Base-by-base conservation (phyloP, 83 land plant species). In the Larix sibirica region DNA sequence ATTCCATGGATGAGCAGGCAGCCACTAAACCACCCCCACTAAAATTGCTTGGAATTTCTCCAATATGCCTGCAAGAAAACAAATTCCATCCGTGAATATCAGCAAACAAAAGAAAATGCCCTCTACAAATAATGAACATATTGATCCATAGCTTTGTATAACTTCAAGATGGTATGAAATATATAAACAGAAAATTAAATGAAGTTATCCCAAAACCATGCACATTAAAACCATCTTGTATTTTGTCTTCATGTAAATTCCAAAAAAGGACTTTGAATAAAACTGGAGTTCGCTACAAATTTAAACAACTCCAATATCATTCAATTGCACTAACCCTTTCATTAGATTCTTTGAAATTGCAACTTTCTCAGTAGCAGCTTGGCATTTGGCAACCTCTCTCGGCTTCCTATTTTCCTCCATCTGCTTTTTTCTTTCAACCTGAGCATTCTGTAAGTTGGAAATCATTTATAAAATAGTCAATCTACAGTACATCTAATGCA, bases 361-460 rank as follows among this genome's bases (percentile, higher is more conserved):
- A 20, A 70, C 44, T 38, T 70, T 70, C 18, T 70, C 74, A 18
- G 74, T 20, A 36, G 42, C 74, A 17, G 74, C 21, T 70, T 33
- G 74, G 74, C n/a, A 70, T 42, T 70, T 70, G 17, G 74, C n/a
- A 4, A 14, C 74, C 44, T 70, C 74, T 36, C 21, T 70, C 44
- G 33, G 70, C 70, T 36, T 66, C 36, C 16, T 66, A 66, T 12
- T 66, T 66, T 66, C 70, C 70, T 66, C 70, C 70, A 28, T 28
- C 16, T 66, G 74, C 47, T 70, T 70, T 70, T 70, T 42, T 70
- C 44, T 70, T 70, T 38, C 74, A 70, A 70, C 18, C 76, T 71
- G 47, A 42, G 2, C 23, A 20, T 7, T 47, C 23, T 20, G 24
- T 18, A 71, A 38, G 36, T 38, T 42, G 21, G 76, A 40, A 40